Conservation (phyloP, 768 basidiomycete genomes). For the Boletus edulis region DNA sequence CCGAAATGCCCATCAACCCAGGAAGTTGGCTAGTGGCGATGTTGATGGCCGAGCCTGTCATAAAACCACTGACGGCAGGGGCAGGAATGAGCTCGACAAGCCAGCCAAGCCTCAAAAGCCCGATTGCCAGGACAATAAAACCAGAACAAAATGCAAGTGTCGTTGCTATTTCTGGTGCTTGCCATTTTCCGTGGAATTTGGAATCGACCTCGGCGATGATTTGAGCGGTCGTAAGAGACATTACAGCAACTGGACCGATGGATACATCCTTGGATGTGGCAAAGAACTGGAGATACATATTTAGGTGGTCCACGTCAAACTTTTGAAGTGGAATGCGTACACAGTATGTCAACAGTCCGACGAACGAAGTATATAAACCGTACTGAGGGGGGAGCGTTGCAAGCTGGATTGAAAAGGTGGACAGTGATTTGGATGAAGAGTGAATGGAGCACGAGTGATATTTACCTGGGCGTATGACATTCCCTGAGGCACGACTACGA, state of each 20-base stretch:
- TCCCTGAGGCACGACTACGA: conserved; percentile 92
- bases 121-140: conserved; percentile 88
- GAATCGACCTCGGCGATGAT: conserved; percentile 68
- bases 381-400: conserved; percentile 85
- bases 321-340: conserved; percentile 42
- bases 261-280: conserved; percentile 98
- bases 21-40: conserved; percentile 90
- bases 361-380: conserved; percentile 92
- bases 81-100: conserved; percentile 91
- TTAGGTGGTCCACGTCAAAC: background rate
- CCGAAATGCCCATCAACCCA: conserved; percentile 82
- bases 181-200: conserved; percentile 55
- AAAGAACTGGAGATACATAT: conserved; percentile 59
- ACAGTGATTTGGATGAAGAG: background rate
- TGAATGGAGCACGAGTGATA: background rate
- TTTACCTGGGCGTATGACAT: conserved; percentile 83
- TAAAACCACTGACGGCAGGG: conserved; percentile 84
- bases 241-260: conserved; percentile 98
- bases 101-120: conserved; percentile 89
- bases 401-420: conserved; percentile 43
- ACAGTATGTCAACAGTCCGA: conserved; percentile 83
- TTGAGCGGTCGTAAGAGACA: conserved; percentile 88
- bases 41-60: conserved; percentile 95
- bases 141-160: conserved; percentile 84
- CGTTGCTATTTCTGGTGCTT: conserved; percentile 75